phyloP scores from a whole-genome alignment of 768 basidiomycete species.

The Phanerodontia chrysosporium region DNA sequence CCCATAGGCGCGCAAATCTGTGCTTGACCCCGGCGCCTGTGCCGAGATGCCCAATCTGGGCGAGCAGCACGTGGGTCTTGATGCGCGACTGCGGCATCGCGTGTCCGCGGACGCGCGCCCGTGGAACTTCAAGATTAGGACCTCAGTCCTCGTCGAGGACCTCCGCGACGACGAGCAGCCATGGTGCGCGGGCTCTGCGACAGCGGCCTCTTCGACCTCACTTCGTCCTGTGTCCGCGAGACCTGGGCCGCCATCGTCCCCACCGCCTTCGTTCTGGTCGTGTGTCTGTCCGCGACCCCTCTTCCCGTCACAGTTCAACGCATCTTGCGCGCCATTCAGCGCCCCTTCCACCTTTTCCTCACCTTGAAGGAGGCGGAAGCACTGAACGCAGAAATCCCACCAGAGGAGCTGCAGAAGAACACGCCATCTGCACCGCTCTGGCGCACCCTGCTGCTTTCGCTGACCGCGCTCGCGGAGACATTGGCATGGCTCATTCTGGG shows the following conservation, averaged over 20 bases:
- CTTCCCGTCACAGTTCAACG: constrained; percentile 13
- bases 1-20: background rate
- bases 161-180: background rate
- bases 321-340: constrained; percentile 4
- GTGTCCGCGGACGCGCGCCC: too few relatives aligned
- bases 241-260: constrained; percentile 27
- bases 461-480: constrained; percentile 51
- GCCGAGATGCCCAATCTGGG: background rate
- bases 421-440: constrained; percentile 41
- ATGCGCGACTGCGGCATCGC: too few relatives aligned
- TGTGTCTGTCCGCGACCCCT: constrained; percentile 14
- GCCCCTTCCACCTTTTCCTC: constrained; percentile 22
- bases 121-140: too few relatives aligned
- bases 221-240: constrained; percentile 21
- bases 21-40: background rate
- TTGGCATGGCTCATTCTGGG: constrained; percentile 57
- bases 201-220: constrained; percentile 16
- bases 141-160: background rate
- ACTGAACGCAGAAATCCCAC: constrained; percentile 7
- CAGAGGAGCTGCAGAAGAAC: constrained; percentile 3
- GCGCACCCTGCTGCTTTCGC: constrained; percentile 54
- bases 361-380: constrained; percentile 27
- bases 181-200: constrained; percentile 2
- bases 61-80: background rate
- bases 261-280: constrained; percentile 18